A percentile compares a stretch with the other conserved stretches of the same genome.
Evolutionary conservation across 305 asterid genomes (phyloP).

Genomic region (Solanum hybrid): DNA sequence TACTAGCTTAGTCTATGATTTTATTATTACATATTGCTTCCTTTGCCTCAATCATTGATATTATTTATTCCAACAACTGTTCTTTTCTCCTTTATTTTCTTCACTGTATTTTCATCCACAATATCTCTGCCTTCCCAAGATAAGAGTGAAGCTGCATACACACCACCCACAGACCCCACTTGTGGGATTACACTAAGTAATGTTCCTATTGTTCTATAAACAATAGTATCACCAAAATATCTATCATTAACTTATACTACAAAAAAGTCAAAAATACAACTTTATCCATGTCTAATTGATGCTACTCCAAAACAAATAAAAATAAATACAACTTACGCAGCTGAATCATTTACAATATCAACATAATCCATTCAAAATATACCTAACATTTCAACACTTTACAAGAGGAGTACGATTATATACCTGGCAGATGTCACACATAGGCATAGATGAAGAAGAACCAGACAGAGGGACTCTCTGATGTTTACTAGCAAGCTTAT

Average conservation of each 20-base stretch:
- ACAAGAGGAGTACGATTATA: neutral
- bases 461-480: constrained; percentile 64
- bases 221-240: neutral
- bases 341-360: neutral
- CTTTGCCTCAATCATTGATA: neutral
- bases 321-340: neutral
- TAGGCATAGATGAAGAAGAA: constrained; percentile 66
- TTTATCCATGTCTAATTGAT: neutral
- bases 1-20: neutral
- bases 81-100: neutral
- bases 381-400: no score
- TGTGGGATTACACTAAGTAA: neutral
- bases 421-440: constrained; percentile 96
- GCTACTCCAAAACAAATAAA: neutral
- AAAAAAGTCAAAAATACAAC: neutral
- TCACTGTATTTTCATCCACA: neutral
- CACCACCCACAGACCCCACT: neutral
- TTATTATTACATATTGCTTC: neutral
- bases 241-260: neutral
- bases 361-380: neutral
- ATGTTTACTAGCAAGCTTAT: constrained; percentile 77
- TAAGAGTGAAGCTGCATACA: neutral
- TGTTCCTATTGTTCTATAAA: neutral
- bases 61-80: neutral
- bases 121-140: neutral